A percentile compares a stretch with the other conserved stretches of the same genome.
Conservation (phyloP, 2,329 filamentous ascomycete species). For the Colletotrichum sp. region DNA sequence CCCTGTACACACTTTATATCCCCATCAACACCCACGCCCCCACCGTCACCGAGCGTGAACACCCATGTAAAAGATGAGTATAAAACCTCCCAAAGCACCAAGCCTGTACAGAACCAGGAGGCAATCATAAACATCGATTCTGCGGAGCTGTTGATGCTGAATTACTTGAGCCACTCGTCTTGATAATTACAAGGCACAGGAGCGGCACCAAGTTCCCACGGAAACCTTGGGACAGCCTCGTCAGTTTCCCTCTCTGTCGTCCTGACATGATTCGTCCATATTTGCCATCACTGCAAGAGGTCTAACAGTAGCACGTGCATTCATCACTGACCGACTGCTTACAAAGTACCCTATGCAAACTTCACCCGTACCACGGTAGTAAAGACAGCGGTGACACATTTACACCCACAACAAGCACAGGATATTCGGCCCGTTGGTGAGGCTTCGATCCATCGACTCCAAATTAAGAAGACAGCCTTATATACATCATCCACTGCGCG, state of each 20-base stretch:
- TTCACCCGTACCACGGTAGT: too few species aligned
- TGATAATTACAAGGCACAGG: neutral
- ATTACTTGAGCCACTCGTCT: too few species aligned
- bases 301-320: too few species aligned
- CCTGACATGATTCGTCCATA: neutral
- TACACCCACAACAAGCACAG: too few species aligned
- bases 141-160: too few species aligned
- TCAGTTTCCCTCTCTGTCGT: neutral
- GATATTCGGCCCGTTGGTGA: neutral
- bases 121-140: too few species aligned
- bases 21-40: neutral
- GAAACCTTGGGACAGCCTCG: too few species aligned
- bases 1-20: neutral
- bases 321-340: too few species aligned
- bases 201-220: too few species aligned
- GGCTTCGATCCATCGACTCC: neutral
- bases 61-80: neutral
- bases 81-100: neutral
- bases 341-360: too few species aligned
- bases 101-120: neutral
- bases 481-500: neutral
- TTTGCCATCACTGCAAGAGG: neutral
- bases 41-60: neutral
- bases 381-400: too few species aligned
- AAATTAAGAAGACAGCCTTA: neutral